Evolutionary conservation across 1,284 basidiomycete species (phyloP), one percentile per base, ranked within the genome.

Genomic region (Naganishia liquefaciens): DNA sequence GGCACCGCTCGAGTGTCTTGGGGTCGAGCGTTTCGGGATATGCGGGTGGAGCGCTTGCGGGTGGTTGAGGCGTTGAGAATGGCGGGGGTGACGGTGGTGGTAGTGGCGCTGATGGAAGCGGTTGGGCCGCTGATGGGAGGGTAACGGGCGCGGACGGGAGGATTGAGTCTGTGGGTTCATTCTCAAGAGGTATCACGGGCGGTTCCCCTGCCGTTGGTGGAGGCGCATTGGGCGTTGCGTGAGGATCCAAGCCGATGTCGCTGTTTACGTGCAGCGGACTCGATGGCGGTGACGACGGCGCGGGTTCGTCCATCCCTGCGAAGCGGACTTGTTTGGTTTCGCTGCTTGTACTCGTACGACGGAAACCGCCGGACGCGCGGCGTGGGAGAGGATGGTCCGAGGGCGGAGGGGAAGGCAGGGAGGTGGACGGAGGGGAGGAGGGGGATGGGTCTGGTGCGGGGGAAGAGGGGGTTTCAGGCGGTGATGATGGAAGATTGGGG

Each of bases 1-100:
- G 92, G 27, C 85, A 85, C 70, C 87, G 86, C 30, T 87, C 82
- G 42, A 93, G 84, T 63, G 73, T 47, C 70, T 74, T 62, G 70
- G 68, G 4, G 63, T 72, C 63, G 6, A 75, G 66, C 0, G 46
- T 17, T 25, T 30, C 44, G 19, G 52, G 64, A 5, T 42, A 44
- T 2, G 17, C 33, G 6, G 23, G 28, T 42, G 30, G 25, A 62
- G 68, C 33, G 58, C 50, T 55, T 1, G 42, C 27, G n/a, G 27
- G 33, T 1, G 42, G 43, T 17, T 15, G 37, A 1, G 39, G 21
- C 2, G 44, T 25, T 10, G 61, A 30, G 7, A 28, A 27, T 37
- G 37, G 19, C 5, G 30, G 10, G 6, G 63, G 55, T 21, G 68
- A 9, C 9, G 54, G 40, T 51, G 64, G 23, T 58, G 47, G n/a